Conservation (phyloP, 106 monocot genomes). For the Xerophyta viscosa region DNA sequence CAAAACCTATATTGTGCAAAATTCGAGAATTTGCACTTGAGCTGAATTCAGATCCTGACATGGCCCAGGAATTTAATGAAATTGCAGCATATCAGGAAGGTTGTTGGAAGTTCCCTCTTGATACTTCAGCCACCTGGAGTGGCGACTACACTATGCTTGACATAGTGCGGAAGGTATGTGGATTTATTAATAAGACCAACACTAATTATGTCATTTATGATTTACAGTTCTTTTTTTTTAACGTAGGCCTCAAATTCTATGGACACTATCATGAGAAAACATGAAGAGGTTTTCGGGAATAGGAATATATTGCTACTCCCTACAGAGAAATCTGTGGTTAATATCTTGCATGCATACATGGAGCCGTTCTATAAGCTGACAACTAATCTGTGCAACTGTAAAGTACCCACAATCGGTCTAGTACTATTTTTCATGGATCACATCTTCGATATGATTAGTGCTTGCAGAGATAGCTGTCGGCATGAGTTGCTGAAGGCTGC, state of each 20-base stretch:
- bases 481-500: conserved; percentile 78
- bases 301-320: conserved; percentile 32
- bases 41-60: conserved; percentile 36
- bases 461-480: conserved; percentile 40
- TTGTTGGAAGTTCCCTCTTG: conserved; percentile 82
- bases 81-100: conserved; percentile 65
- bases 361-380: conserved; percentile 85
- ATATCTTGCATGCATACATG: conserved; percentile 41
- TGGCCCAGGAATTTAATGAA: conserved; percentile 69
- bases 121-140: conserved; percentile 72
- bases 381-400: conserved; percentile 63
- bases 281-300: conserved; percentile 45
- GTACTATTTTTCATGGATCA: conserved; percentile 92
- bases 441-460: conserved; percentile 54
- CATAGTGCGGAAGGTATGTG: conserved; percentile 58
- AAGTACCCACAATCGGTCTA: conserved; percentile 56
- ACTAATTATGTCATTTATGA: too few species aligned
- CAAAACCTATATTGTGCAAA: conserved; percentile 50
- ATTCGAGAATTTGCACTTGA: conserved; percentile 66
- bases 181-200: too few species aligned
- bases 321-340: conserved; percentile 49
- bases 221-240: too few species aligned
- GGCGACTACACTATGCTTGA: conserved; percentile 85
- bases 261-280: conserved; percentile 64
- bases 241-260: conserved; percentile 68